Evolutionary conservation across 164 flowering plant species (phyloP), one percentile per base, ranked within the genome.

Genomic region (Akebia trifoliata): DNA sequence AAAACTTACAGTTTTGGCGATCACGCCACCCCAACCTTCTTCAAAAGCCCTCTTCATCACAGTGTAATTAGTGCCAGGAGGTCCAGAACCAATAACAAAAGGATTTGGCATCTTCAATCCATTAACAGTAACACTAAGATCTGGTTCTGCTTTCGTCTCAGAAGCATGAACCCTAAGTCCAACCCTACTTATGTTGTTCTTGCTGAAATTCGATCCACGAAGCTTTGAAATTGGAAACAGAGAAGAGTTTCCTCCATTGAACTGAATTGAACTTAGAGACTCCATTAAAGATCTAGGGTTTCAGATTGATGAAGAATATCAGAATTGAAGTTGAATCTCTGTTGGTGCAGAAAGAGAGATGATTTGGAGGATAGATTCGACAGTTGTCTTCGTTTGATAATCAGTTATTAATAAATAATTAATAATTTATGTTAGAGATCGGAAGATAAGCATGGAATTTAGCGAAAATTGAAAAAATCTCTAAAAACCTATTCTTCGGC

Each of bases 21-120:
- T 90, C 30, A 94, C 99, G 50, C 87, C 99, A 48, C 99, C 99
- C 99, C 99, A 94, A 0, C 99, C 99, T 77, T 94, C 99, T 66
- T 90, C 96, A 28, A 94, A 90, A 18, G 99, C 99, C 56, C 84
- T 75, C 74, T 90, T 94, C 99, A 94, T 90, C 54, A 94, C 99
- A 2, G 89, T 88, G 51, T 87, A 90, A 52, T 94, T 94, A 15
- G 99, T 94, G 1, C 99, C 99, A 1, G 97, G 99, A 0, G 99
- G 99, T 52, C 99, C 99, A 39, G 99, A 94, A 53, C 93, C 99
- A 66, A 94, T 90, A 4, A 94, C 97, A 48, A 94, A 94, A 14
- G 99, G 99, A 63, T 90, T 94, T 15, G 97, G 97, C 93, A 94
- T 79, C 32, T 77, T 62, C 72, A 94, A 54, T 39, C 99, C 99